phyloP scores from a whole-genome alignment of 352 stramenopile species.

The Thraustotheca clavata region DNA sequence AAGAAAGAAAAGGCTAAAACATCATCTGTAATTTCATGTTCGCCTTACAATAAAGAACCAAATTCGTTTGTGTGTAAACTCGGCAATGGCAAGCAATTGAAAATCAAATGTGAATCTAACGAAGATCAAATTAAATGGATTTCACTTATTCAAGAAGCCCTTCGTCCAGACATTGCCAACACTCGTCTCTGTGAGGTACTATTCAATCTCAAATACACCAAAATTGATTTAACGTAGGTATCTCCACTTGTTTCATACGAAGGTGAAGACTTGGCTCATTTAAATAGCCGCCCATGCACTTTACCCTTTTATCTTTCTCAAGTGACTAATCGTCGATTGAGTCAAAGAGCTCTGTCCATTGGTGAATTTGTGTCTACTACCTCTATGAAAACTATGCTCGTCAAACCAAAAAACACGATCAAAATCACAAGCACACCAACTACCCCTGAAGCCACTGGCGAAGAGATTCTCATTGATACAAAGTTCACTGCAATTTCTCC shows the following conservation, averaged over 20 bases:
- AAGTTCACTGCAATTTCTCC: slow-evolving; percentile 17
- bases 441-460: neutral
- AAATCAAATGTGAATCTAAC: slow-evolving; percentile 36
- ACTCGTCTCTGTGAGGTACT: slow-evolving; percentile 8
- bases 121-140: slow-evolving; percentile 10
- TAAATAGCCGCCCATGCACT: slow-evolving; percentile 3
- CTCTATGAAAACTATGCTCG: slow-evolving; percentile 13
- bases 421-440: neutral
- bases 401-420: neutral
- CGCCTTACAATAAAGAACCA: neutral
- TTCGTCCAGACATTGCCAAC: slow-evolving; percentile 16
- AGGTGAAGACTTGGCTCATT: slow-evolving; percentile 63
- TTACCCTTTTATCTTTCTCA: slow-evolving; percentile 14
- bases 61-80: neutral
- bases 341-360: neutral
- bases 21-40: slow-evolving; percentile 6
- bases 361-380: slow-evolving; percentile 11
- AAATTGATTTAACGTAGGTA: slow-evolving; percentile 4
- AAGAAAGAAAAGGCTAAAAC: slow-evolving; percentile 16
- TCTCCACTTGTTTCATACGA: slow-evolving; percentile 83
- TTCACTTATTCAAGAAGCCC: slow-evolving; percentile 1
- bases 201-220: neutral
- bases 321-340: slow-evolving; percentile 8
- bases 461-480: slow-evolving; percentile 14
- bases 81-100: slow-evolving; percentile 30